A percentile compares a stretch with the other conserved stretches of the same genome.
Evolutionary conservation across 2,329 filamentous ascomycete genomes (phyloP).

Genomic region (Neurospora sp.): DNA sequence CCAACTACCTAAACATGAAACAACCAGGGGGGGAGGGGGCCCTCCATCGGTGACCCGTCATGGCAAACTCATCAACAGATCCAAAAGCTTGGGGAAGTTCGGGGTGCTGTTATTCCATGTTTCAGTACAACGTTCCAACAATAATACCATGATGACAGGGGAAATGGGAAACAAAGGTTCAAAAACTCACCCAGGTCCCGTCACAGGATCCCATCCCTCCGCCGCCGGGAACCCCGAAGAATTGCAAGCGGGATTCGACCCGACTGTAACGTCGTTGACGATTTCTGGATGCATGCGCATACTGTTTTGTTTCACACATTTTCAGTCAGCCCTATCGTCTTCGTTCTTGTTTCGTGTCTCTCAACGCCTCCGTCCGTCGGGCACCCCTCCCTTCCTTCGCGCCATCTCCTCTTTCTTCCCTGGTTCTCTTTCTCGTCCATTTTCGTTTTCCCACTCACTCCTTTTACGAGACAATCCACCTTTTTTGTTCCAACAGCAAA

Average conservation of each 20-base stretch:
- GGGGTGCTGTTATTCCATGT: slow-evolving; percentile 17
- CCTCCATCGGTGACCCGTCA: slow-evolving; percentile 2
- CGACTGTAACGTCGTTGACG: slow-evolving; percentile 24
- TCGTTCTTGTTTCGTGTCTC: not conserved
- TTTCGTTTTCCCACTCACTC: too few species aligned
- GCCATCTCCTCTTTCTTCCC: too few species aligned
- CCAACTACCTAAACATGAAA: too few species aligned
- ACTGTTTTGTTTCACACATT: slow-evolving; percentile 8
- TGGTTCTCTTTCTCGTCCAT: not conserved
- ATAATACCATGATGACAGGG: not conserved
- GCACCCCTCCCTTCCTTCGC: too few species aligned
- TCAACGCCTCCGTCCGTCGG: too few species aligned
- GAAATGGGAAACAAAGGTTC: not conserved
- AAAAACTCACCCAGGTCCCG: slow-evolving; percentile 23
- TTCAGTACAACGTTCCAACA: not conserved
- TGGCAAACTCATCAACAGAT: slow-evolving; percentile 23
- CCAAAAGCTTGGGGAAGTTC: slow-evolving; percentile 24
- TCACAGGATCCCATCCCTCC: slow-evolving; percentile 31
- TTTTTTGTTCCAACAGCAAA: too few species aligned
- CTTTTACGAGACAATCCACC: too few species aligned
- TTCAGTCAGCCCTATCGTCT: not conserved
- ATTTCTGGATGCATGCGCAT: slow-evolving; percentile 20
- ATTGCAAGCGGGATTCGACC: slow-evolving; percentile 27
- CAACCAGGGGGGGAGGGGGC: too few species aligned
- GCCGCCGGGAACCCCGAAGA: slow-evolving; percentile 32